A percentile compares a stretch with the other conserved stretches of the same genome.
Evolutionary conservation across 1,284 basidiomycete species (phyloP).

Genomic region (Rhodotorula sp.): DNA sequence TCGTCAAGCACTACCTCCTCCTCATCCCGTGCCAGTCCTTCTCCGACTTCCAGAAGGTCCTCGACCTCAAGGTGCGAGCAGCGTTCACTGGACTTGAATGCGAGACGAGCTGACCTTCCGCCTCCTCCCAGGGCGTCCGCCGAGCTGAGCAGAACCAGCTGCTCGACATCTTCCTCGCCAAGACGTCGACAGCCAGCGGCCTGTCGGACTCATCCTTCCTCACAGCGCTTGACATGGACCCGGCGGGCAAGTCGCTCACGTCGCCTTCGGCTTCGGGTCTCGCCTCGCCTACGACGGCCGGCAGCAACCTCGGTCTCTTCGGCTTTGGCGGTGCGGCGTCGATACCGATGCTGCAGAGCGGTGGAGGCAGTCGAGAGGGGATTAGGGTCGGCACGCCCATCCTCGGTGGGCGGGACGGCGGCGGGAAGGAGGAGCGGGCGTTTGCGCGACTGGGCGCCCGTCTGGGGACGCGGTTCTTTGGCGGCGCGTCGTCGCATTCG

Average conservation of each 20-base stretch:
- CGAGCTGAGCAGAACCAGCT: slow-evolving; percentile 82
- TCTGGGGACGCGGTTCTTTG: slow-evolving; percentile 40
- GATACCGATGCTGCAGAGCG: slow-evolving; percentile 1
- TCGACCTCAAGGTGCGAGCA: slow-evolving; percentile 71
- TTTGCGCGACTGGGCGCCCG: slow-evolving; percentile 42
- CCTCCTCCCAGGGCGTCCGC: slow-evolving; percentile 61
- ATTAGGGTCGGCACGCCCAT: slow-evolving; percentile 21
- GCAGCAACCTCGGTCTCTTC: slow-evolving; percentile 9
- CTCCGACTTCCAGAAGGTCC: slow-evolving; percentile 95
- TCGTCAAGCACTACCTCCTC: slow-evolving; percentile 89
- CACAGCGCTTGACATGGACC: slow-evolving; percentile 90
- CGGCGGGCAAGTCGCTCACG: slow-evolving; percentile 45
- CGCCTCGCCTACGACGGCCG: slow-evolving; percentile 23
- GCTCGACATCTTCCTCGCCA: slow-evolving; percentile 83
- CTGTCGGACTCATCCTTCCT: slow-evolving; percentile 85
- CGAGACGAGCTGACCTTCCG: no score
- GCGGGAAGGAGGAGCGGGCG: slow-evolving; percentile 27
- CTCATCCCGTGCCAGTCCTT: slow-evolving; percentile 88
- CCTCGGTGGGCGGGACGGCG: not conserved
- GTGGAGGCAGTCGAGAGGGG: slow-evolving; percentile 7
- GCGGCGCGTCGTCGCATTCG: not conserved
- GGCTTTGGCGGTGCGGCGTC: not conserved
- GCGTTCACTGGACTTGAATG: no score
- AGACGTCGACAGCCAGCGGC: slow-evolving; percentile 82
- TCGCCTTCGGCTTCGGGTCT: slow-evolving; percentile 34